A percentile compares a stretch with the other conserved stretches of the same genome.
Evolutionary conservation across 2,329 filamentous ascomycete species (phyloP).

Genomic region (Fusarium multiceps): DNA sequence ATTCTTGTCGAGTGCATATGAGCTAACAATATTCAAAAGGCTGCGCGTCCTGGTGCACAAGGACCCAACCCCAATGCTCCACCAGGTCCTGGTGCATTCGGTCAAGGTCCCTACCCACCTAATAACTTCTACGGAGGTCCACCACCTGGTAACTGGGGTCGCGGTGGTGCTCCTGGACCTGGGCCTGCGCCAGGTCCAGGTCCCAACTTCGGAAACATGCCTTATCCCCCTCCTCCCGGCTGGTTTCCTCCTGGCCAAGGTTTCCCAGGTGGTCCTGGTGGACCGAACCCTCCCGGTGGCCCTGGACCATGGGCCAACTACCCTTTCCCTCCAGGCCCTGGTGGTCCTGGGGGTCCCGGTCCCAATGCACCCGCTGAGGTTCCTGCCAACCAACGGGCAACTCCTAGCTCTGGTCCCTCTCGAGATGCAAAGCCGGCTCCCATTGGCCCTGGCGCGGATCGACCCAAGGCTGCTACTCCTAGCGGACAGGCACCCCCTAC

Average conservation of each 20-base stretch:
- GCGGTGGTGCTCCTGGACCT: slow-evolving; percentile 62
- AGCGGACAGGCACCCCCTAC: slow-evolving; percentile 59
- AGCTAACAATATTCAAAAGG: slow-evolving; percentile 51
- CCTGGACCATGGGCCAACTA: slow-evolving; percentile 69
- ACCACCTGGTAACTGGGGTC: slow-evolving; percentile 67
- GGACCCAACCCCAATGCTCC: slow-evolving; percentile 50
- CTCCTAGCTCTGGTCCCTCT: slow-evolving; percentile 56
- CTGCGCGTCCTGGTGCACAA: slow-evolving; percentile 55
- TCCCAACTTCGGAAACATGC: slow-evolving; percentile 78
- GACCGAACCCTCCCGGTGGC: slow-evolving; percentile 69
- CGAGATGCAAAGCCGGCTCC: slow-evolving; percentile 61
- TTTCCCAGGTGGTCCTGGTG: slow-evolving; percentile 66
- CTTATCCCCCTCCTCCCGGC: slow-evolving; percentile 79
- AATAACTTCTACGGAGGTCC: slow-evolving; percentile 61
- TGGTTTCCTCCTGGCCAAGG: slow-evolving; percentile 85
- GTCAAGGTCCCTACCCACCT: slow-evolving; percentile 58
- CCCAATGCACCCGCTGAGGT: slow-evolving; percentile 61
- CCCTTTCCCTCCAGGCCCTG: slow-evolving; percentile 66
- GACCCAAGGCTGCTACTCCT: slow-evolving; percentile 60
- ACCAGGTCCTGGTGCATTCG: slow-evolving; percentile 54
- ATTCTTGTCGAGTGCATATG: slow-evolving; percentile 43
- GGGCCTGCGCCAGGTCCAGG: slow-evolving; percentile 64
- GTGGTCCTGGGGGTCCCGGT: slow-evolving; percentile 64
- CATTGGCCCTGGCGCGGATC: slow-evolving; percentile 63
- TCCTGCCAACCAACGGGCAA: slow-evolving; percentile 65